Base-by-base conservation (phyloP, 1,284 basidiomycete species). In the Ustilago loliicola region DNA sequence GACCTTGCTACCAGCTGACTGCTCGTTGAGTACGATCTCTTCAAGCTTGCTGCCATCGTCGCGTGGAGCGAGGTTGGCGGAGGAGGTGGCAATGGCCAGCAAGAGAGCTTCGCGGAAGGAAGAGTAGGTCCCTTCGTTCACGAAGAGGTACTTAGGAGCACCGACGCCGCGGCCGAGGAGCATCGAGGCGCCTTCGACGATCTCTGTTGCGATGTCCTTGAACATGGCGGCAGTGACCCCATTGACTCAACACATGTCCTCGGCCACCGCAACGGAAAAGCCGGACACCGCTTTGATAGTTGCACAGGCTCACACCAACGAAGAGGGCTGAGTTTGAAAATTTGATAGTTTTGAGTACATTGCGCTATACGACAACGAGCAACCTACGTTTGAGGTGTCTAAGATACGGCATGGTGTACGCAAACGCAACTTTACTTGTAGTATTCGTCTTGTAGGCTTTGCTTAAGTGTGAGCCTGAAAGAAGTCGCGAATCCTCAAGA, bases 111-210 rank as follows among this genome's bases (percentile, higher is more conserved):
- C 58, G 5, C 58, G 65, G n/a, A 66, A 42, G 2, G 27, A 7
- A 6, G 32, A 34, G 21, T 61, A 66, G 1, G 30, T 40, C 25
- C 61, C 65, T 50, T 66, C 65, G 52, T 66, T 50, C 2, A 61
- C 65, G n/a, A 66, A 66, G 8, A 66, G 51, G 29, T 61, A 61
- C 27, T 66, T 66, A 25, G 65, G 65, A 11, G 58, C 40, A 9
- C 65, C 65, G 10, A 66, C 65, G 1, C 65, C 58, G 3, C 65
- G 57, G 13, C 65, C 65, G 7, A 66, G 58, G 0, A 34, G 38
- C 30, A 56, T 55, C 1, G 50, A 25, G 2, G 58, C 58, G 10
- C 52, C 58, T 17, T 66, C 65, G 3, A 66, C 53, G 32, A 61
- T 42, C 30, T 61, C 58, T 7, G 58, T 56, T 1, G 65, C 58